Evolutionary conservation across 345 rosid genomes (phyloP).

Genomic region (Anacardium occidentale): DNA sequence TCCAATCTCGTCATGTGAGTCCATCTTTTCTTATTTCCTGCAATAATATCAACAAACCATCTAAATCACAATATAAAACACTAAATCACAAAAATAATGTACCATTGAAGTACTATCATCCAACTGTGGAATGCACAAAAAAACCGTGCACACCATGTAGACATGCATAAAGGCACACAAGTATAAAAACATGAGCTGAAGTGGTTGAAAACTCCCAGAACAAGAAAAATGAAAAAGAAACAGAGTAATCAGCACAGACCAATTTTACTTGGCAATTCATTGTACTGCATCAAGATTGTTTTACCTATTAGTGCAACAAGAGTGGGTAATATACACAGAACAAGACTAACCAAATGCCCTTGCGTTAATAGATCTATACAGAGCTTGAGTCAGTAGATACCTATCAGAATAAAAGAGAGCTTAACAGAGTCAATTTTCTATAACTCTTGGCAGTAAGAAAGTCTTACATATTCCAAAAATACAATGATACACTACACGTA

Average conservation of each 20-base stretch:
- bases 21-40: slow-evolving; percentile 39
- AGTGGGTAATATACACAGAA: background rate
- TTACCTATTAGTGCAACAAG: no score
- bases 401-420: background rate
- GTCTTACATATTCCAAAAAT: background rate
- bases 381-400: background rate
- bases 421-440: background rate
- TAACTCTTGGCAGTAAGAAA: no score
- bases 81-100: background rate
- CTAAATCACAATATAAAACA: slow-evolving; percentile 2
- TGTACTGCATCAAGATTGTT: background rate
- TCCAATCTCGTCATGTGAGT: slow-evolving; percentile 54
- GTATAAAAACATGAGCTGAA: background rate
- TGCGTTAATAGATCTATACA: background rate
- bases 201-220: background rate
- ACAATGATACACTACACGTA: background rate
- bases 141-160: background rate
- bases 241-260: background rate
- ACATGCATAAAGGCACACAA: background rate
- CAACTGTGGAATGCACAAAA: background rate
- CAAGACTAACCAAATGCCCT: background rate
- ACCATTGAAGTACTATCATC: background rate
- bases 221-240: background rate
- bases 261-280: background rate
- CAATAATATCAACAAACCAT: slow-evolving; percentile 9